These are phyloP conservation scores for Claviceps africana DNA, from an alignment of 2,329 filamentous ascomycete genomes.

Conservation along the genomic window DNA sequence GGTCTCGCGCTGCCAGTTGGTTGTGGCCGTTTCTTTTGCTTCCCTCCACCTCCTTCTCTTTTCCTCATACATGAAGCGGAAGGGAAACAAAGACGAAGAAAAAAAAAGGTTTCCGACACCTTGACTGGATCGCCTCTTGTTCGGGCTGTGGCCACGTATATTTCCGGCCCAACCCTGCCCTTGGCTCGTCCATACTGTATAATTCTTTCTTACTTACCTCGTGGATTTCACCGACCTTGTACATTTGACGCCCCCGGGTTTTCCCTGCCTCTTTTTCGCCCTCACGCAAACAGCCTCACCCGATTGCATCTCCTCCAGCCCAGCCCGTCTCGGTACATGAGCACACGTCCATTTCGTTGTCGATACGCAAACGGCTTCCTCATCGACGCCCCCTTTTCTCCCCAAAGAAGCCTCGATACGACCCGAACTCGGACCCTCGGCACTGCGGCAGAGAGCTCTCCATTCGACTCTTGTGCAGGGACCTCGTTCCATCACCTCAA, in stretches of 20 bases:
- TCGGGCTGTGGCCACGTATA: slow-evolving; percentile 3
- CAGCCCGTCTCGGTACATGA: not conserved
- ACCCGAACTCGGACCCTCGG: not conserved
- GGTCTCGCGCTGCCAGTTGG: not conserved
- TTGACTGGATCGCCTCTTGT: not conserved
- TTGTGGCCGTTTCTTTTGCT: not conserved
- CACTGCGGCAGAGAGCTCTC: not conserved
- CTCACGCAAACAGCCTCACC: too few relatives aligned
- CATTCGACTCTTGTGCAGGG: not conserved
- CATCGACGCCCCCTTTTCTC: not conserved
- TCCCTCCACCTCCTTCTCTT: not conserved
- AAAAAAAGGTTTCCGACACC: not conserved
- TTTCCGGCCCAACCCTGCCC: slow-evolving; percentile 1
- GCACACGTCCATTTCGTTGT: not conserved
- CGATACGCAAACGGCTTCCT: not conserved
- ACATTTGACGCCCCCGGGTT: not conserved
- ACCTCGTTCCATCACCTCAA: not conserved
- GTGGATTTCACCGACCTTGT: not conserved
- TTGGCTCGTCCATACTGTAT: not conserved
- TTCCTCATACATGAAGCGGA: not conserved
- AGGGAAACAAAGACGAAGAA: not conserved
- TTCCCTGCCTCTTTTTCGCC: not conserved
- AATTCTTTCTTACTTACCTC: not conserved
- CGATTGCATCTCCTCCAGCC: too few relatives aligned
- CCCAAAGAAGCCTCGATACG: not conserved